Percentiles rank a stretch among this genome's conserved stretches.
Evolutionary conservation across 1,284 basidiomycete species (phyloP).

Genomic region (Ceratobasidium sp.): DNA sequence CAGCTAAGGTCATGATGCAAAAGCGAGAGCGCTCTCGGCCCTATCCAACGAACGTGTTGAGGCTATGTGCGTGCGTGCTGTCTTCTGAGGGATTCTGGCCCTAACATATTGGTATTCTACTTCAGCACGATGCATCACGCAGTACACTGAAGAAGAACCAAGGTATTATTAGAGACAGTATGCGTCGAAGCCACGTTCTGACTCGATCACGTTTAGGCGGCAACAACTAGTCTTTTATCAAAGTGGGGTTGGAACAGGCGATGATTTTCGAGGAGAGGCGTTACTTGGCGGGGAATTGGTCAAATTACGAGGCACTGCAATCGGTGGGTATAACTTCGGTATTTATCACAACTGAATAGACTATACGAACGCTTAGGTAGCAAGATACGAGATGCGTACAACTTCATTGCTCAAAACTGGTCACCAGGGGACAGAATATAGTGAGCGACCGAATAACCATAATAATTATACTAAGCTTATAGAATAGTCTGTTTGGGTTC

Average conservation of each 20-base stretch:
- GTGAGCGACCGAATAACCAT: background rate
- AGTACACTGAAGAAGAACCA: conserved; percentile 8
- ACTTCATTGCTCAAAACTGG: conserved; percentile 41
- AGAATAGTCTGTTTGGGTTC: conserved; percentile 32
- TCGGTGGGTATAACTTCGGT: background rate
- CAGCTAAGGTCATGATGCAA: background rate
- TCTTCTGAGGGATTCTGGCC: background rate
- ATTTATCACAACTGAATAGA: background rate
- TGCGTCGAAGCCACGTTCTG: too few relatives aligned
- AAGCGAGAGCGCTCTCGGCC: background rate
- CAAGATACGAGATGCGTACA: conserved; percentile 41
- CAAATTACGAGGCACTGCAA: background rate
- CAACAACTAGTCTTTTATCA: conserved; percentile 40
- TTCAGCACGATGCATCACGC: background rate
- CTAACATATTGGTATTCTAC: background rate
- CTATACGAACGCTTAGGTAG: background rate
- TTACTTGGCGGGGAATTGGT: background rate
- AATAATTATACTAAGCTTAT: background rate
- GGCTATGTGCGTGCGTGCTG: background rate
- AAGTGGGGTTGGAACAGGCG: conserved; percentile 33
- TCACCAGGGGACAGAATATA: conserved; percentile 24
- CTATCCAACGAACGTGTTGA: conserved; percentile 14
- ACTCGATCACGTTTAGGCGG: background rate
- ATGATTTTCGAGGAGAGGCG: conserved; percentile 9
- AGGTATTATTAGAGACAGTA: too few relatives aligned